Conservation (phyloP, 805 yeast genomes). For the Metschnikowia kunwiensis region DNA sequence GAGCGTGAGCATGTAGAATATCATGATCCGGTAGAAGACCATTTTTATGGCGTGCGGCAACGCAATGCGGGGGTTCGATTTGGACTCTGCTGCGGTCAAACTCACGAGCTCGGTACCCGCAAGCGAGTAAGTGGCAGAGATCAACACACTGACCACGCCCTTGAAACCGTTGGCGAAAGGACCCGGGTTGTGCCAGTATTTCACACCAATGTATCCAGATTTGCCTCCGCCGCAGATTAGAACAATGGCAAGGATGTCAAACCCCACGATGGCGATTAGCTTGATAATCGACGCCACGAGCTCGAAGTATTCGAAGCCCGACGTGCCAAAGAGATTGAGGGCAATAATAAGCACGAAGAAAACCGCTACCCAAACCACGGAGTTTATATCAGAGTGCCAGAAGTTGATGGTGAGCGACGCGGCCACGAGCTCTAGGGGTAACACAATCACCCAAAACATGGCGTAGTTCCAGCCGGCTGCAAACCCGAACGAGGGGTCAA, state of each 20-base stretch:
- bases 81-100: conserved; percentile 36
- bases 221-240: conserved; percentile 40
- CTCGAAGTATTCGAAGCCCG: conserved; percentile 40
- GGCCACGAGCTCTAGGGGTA: conserved; percentile 43
- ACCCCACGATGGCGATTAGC: conserved; percentile 39
- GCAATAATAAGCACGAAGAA: conserved; percentile 37
- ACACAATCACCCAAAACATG: conserved; percentile 42
- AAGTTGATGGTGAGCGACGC: conserved; percentile 39
- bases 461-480: conserved; percentile 48
- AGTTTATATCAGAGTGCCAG: conserved; percentile 38
- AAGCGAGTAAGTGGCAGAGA: conserved; percentile 41
- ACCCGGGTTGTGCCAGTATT: conserved; percentile 37
- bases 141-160: conserved; percentile 37
- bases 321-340: conserved; percentile 33
- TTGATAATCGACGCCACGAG: conserved; percentile 35
- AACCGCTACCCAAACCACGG: conserved; percentile 41
- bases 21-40: conserved; percentile 40
- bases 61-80: conserved; percentile 36
- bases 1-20: conserved; percentile 40
- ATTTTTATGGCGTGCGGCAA: conserved; percentile 43
- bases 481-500: conserved; percentile 45
- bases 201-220: conserved; percentile 37
- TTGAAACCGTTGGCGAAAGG: conserved; percentile 36
- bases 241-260: conserved; percentile 38
- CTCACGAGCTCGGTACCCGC: conserved; percentile 44